A percentile compares a stretch with the other conserved stretches of the same genome.
phyloP scores from a whole-genome alignment of 129 eudicot genomes.

The Arctium lappa region DNA sequence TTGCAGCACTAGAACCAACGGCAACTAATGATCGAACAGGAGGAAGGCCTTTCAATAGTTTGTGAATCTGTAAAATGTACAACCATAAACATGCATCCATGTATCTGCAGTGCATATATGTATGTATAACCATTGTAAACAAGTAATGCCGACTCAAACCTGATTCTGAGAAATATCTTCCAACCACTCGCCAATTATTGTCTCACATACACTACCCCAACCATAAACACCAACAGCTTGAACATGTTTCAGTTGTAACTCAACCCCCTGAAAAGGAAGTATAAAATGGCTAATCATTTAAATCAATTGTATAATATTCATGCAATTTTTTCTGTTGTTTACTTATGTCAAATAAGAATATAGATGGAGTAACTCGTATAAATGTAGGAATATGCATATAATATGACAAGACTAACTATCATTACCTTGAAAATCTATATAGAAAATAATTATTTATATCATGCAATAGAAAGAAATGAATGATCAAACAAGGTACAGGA shows the following conservation, averaged over 20 bases:
- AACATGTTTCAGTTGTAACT: conserved; percentile 77
- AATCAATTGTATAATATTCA: background rate
- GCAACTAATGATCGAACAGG: conserved; percentile 85
- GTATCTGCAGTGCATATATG: background rate
- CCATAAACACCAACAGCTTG: conserved; percentile 92
- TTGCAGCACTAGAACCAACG: conserved; percentile 94
- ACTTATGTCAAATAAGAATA: background rate
- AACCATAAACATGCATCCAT: conserved; percentile 6
- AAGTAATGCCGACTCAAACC: conserved; percentile 33
- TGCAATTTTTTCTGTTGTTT: background rate
- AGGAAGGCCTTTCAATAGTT: conserved; percentile 85
- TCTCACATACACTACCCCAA: conserved; percentile 75
- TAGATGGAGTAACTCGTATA: no score
- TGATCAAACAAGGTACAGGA: no score
- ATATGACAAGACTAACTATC: no score
- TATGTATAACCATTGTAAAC: background rate
- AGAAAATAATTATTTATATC: background rate
- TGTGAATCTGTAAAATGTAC: conserved; percentile 53
- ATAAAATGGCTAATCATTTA: background rate
- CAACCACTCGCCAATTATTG: conserved; percentile 90
- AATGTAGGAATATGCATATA: background rate
- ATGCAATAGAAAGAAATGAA: background rate
- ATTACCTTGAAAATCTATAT: no score
- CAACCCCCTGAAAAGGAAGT: conserved; percentile 66
- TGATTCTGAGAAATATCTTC: conserved; percentile 94